phyloP scores from a whole-genome alignment of 1,284 basidiomycete species.

The Xerocomus nothofagi region DNA sequence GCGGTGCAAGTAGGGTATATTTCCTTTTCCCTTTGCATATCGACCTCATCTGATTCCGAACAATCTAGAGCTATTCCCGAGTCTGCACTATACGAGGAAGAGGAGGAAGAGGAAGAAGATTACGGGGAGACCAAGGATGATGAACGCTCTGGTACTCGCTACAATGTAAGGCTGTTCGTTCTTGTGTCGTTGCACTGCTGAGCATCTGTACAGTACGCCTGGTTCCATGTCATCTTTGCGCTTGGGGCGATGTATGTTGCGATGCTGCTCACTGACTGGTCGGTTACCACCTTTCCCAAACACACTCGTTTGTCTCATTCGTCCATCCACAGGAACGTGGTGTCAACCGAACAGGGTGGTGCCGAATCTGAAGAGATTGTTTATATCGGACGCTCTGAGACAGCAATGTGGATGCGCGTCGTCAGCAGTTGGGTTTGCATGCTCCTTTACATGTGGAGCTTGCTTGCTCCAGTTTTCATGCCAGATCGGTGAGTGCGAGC shows the following conservation, averaged over 20 bases:
- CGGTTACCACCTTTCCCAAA: conserved; percentile 35
- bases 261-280: conserved; percentile 99
- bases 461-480: conserved; percentile 86
- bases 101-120: conserved; percentile 69
- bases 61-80: conserved; percentile 80
- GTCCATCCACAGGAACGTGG: conserved; percentile 62
- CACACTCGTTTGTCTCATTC: conserved; percentile 6
- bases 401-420: conserved; percentile 99
- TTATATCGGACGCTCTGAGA: conserved; percentile 92
- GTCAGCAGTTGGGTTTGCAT: conserved; percentile 96
- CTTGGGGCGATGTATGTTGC: conserved; percentile 98
- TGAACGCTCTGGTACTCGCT: conserved; percentile 94
- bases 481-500: conserved; percentile 68
- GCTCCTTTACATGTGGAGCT: conserved; percentile 86
- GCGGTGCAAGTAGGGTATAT: conserved; percentile 91
- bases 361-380: conserved; percentile 70
- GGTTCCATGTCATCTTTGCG: conserved; percentile 98
- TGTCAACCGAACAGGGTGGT: conserved; percentile 51
- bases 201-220: conserved; percentile 71
- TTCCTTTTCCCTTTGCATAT: conserved; percentile 8
- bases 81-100: conserved; percentile 86
- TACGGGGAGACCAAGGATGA: conserved; percentile 84
- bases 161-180: conserved; percentile 65
- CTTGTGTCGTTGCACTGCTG: conserved; percentile 1
- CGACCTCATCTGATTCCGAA: not conserved